Base-by-base conservation (phyloP, 2,329 filamentous ascomycete species). In the Scedosporium boydii region DNA sequence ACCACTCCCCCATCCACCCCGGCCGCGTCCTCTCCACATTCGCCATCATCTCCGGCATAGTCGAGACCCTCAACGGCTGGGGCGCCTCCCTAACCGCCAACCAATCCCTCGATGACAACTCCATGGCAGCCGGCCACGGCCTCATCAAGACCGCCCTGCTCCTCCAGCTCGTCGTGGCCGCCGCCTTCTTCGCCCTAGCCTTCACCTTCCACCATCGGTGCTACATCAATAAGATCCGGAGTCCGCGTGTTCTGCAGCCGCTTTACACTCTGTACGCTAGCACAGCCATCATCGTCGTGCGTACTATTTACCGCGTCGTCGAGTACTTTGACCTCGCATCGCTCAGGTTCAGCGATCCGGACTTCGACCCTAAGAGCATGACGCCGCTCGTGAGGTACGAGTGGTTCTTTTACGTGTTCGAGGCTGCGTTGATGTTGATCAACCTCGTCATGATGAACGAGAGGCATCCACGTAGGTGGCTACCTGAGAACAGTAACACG, bases 331-430 rank as follows among this genome's bases (percentile, higher is more conserved):
- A 75, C 59, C 69, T 80, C n/a, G 73, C 77, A 0, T 70, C 79
- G 12, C 72, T 79, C 26, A 71, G 75, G 23, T 73, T 71, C 21
- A 65, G 71, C 53, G 72, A 75, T 34, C 68, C 75, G 7, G 72
- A 69, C 2, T 71, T 77, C 58, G 75, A 78, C 42, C 70, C 72
- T 3, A 66, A 60, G 34, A 67, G 66, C 1, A 65, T 81, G 1
- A 78, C 74, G 10, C 76, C 80, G 0, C 71, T 83, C 23, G 64
- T 85, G n/a, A 75, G 80, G 23, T 81, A 84, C 65, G 82, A 86
- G 69, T 82, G 78, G 77, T 85, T 78, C 70, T 86, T 86, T 65
- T 84, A 81, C 67, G 75, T 85, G 21, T 85, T 85, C 63, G 83
- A 86, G 71, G 79, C 76, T 1, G 65, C 68, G 0, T 69, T 83